These are phyloP conservation scores for Daphne laureola DNA, from an alignment of 441 rosid species.

Conservation along the genomic window DNA sequence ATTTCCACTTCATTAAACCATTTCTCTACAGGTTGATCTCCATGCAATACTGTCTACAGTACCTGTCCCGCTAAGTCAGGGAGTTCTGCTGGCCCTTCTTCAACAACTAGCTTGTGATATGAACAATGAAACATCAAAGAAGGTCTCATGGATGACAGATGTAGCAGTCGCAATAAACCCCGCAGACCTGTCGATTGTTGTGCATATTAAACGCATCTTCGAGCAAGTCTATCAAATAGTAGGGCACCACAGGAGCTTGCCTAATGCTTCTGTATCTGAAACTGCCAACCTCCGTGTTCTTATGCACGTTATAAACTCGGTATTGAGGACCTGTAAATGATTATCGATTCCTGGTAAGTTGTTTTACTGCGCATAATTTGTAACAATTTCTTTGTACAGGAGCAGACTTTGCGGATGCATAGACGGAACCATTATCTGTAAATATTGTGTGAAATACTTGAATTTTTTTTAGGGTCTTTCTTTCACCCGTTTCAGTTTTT, in stretches of 20 bases:
- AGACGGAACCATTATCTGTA: slow-evolving; percentile 11
- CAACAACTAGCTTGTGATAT: slow-evolving; percentile 76
- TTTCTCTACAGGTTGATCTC: slow-evolving; percentile 47
- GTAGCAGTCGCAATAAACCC: slow-evolving; percentile 62
- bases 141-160: slow-evolving; percentile 69
- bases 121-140: slow-evolving; percentile 37
- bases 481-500: no score
- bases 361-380: slow-evolving; percentile 22
- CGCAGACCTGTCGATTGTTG: slow-evolving; percentile 43
- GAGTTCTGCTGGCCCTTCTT: slow-evolving; percentile 64
- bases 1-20: neutral
- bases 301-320: slow-evolving; percentile 54
- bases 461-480: neutral
- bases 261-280: slow-evolving; percentile 36
- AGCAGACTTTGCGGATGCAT: slow-evolving; percentile 14
- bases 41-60: slow-evolving; percentile 35
- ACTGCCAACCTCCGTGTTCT: slow-evolving; percentile 44
- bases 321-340: slow-evolving; percentile 63
- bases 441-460: slow-evolving; percentile 21
- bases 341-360: slow-evolving; percentile 9
- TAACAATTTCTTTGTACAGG: slow-evolving; percentile 29
- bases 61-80: slow-evolving; percentile 60
- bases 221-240: slow-evolving; percentile 63
- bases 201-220: slow-evolving; percentile 60
- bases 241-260: slow-evolving; percentile 41